Conservation (phyloP, 2,329 filamentous ascomycete genomes). For the Calonectria hongkongensis region DNA sequence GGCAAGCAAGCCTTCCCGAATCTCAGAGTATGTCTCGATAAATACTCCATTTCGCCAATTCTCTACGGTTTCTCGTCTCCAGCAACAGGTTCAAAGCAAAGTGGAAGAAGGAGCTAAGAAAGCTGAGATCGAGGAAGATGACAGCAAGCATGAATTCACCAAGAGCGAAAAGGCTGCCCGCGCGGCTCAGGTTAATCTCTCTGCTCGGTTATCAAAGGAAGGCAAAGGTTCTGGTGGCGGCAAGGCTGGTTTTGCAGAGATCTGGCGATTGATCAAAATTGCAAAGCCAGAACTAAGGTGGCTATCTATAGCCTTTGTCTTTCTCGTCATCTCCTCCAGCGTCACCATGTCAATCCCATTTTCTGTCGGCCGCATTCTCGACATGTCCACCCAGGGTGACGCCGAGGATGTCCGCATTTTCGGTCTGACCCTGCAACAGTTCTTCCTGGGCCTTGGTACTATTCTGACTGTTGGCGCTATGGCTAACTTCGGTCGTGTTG, state of each 20-base stretch:
- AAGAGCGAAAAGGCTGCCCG: slow-evolving; percentile 89
- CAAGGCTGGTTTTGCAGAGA: slow-evolving; percentile 81
- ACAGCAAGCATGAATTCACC: slow-evolving; percentile 68
- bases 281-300: slow-evolving; percentile 88
- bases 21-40: slow-evolving; percentile 39
- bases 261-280: slow-evolving; percentile 92
- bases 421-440: slow-evolving; percentile 88
- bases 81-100: slow-evolving; percentile 54
- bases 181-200: slow-evolving; percentile 92
- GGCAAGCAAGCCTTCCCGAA: slow-evolving; percentile 33
- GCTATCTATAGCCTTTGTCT: slow-evolving; percentile 85
- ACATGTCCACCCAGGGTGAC: slow-evolving; percentile 86
- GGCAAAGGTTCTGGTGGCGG: slow-evolving; percentile 72
- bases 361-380: slow-evolving; percentile 95
- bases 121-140: slow-evolving; percentile 53
- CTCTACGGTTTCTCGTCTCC: slow-evolving; percentile 52
- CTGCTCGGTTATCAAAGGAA: slow-evolving; percentile 90
- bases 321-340: slow-evolving; percentile 90
- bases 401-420: slow-evolving; percentile 83
- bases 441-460: slow-evolving; percentile 86
- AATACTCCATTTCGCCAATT: slow-evolving; percentile 55
- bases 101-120: slow-evolving; percentile 61
- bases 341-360: slow-evolving; percentile 98
- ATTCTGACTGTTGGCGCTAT: slow-evolving; percentile 89
- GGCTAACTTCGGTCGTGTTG: slow-evolving; percentile 95